A percentile compares a stretch with the other conserved stretches of the same genome.
Evolutionary conservation across 2,329 filamentous ascomycete species (phyloP).

Genomic region (Sarocladium brachiariae): DNA sequence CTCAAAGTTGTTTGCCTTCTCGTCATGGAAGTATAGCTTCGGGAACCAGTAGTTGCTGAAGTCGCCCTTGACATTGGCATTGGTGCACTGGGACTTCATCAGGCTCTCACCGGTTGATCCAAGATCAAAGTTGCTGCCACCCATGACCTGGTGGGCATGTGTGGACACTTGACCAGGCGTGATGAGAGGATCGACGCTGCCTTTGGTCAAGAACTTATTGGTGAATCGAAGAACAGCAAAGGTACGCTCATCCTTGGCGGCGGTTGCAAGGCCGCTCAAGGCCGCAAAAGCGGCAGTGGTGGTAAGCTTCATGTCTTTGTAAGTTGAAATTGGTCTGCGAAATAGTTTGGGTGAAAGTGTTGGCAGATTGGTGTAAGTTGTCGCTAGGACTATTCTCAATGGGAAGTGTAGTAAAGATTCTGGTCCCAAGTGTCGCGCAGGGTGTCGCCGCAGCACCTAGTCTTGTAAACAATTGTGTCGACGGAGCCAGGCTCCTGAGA

Average conservation of each 20-base stretch:
- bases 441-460: conserved; percentile 8
- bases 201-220: conserved; percentile 55
- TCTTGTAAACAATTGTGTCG: not conserved
- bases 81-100: conserved; percentile 59
- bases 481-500: not conserved
- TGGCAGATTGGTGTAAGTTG: not conserved
- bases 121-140: conserved; percentile 60
- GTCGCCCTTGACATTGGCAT: conserved; percentile 61
- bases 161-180: conserved; percentile 48
- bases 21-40: conserved; percentile 59
- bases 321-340: no score
- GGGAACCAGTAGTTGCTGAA: conserved; percentile 75
- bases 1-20: conserved; percentile 55
- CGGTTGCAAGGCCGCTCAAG: conserved; percentile 27
- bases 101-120: conserved; percentile 55
- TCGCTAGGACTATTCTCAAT: not conserved
- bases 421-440: not conserved
- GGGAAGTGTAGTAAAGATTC: not conserved
- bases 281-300: conserved; percentile 28
- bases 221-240: conserved; percentile 68
- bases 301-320: conserved; percentile 32
- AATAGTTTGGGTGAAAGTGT: not conserved
- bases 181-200: conserved; percentile 62
- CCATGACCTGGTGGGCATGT: conserved; percentile 67
- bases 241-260: conserved; percentile 42